These are phyloP conservation scores for Mycogone perniciosa DNA, from an alignment of 2,329 filamentous ascomycete genomes.

Conservation along the genomic window DNA sequence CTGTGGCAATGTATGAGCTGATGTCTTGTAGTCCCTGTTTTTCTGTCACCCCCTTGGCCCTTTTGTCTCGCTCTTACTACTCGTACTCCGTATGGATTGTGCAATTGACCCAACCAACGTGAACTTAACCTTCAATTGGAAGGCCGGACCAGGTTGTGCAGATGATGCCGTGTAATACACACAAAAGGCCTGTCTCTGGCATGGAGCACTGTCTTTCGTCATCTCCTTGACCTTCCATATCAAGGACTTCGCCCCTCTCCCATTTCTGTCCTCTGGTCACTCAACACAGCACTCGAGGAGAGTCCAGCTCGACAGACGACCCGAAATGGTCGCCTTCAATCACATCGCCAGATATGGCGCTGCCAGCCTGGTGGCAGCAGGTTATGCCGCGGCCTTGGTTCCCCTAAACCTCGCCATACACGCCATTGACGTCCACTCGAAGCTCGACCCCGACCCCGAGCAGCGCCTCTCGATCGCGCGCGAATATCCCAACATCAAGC, in stretches of 20 bases:
- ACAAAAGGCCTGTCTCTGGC: no score
- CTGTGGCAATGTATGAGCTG: no score
- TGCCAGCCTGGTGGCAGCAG: not conserved
- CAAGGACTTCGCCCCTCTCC: no score
- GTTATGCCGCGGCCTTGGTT: slow-evolving; percentile 3
- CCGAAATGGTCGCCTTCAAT: slow-evolving; percentile 2
- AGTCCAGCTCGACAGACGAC: not conserved
- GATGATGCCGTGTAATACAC: no score
- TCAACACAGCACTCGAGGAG: not conserved
- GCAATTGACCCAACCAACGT: no score
- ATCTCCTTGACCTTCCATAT: not conserved
- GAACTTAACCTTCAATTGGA: no score
- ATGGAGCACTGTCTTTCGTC: not conserved
- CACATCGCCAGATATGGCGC: slow-evolving; percentile 3
- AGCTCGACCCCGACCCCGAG: slow-evolving; percentile 2
- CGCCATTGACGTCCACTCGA: not conserved
- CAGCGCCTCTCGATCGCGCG: not conserved
- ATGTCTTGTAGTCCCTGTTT: no score
- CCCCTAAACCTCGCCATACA: slow-evolving; percentile 7
- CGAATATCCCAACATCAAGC: slow-evolving; percentile 15
- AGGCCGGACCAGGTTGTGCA: no score
- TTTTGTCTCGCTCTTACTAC: no score
- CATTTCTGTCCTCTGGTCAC: not conserved
- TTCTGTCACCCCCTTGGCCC: no score
- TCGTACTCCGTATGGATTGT: no score